phyloP scores from a whole-genome alignment of 305 asterid species.

The Lippia alba region DNA sequence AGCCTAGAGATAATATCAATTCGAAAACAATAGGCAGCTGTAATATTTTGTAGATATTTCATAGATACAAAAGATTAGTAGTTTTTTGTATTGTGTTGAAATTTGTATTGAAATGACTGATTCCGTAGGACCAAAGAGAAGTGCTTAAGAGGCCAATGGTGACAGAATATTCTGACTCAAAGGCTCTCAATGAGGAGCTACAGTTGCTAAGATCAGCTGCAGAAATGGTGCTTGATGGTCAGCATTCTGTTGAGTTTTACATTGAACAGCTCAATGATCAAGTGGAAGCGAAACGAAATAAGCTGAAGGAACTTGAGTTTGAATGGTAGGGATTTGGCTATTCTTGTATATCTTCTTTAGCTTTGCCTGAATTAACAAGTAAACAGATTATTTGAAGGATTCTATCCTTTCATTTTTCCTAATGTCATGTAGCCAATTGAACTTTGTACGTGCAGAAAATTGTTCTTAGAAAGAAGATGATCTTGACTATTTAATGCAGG shows the following conservation, averaged over 20 bases:
- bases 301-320: conserved; percentile 54
- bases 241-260: conserved; percentile 45
- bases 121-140: conserved; percentile 32
- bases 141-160: conserved; percentile 34
- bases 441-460: neutral
- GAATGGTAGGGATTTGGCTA: conserved; percentile 53
- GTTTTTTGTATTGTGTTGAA: conserved; percentile 11
- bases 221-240: conserved; percentile 49
- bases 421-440: neutral
- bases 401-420: conserved; percentile 12
- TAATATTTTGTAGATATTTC: neutral
- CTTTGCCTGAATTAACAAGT: conserved; percentile 15
- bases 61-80: neutral
- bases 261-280: conserved; percentile 54
- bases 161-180: conserved; percentile 43
- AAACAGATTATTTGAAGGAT: neutral
- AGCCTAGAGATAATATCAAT: conserved; percentile 8
- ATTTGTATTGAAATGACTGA: conserved; percentile 28
- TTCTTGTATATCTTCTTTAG: conserved; percentile 11
- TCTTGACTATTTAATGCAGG: conserved; percentile 52
- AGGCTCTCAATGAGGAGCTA: conserved; percentile 44
- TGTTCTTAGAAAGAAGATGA: conserved; percentile 29
- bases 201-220: conserved; percentile 52
- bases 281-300: conserved; percentile 51
- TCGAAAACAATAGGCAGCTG: conserved; percentile 10